A percentile compares a stretch with the other conserved stretches of the same genome.
phyloP scores from a whole-genome alignment of 768 basidiomycete genomes.

The Amylocystis lapponica region DNA sequence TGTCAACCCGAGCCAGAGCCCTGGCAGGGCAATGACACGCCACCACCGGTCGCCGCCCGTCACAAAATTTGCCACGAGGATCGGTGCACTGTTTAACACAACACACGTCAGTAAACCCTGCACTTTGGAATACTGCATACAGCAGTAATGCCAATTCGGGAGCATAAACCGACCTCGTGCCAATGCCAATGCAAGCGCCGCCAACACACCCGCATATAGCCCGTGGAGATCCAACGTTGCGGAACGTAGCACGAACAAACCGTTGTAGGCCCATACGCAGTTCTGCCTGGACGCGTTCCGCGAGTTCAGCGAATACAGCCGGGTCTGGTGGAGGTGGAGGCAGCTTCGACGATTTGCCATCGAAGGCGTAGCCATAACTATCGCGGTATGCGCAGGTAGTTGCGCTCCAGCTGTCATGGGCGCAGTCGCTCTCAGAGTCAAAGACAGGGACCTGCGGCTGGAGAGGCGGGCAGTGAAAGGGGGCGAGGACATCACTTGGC shows the following conservation, averaged over 20 bases:
- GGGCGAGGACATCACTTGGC: constrained; percentile 55
- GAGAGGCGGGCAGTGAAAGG: constrained; percentile 27
- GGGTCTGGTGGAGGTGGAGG: constrained; percentile 57
- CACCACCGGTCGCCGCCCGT: constrained; percentile 46
- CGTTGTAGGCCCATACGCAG: constrained; percentile 59
- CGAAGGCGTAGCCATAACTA: not conserved
- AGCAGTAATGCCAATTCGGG: not conserved
- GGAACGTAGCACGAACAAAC: constrained; percentile 64
- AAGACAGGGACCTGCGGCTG: no score
- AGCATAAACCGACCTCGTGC: constrained; percentile 30
- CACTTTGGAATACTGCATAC: no score
- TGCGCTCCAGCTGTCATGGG: not conserved
- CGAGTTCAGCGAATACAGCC: constrained; percentile 53
- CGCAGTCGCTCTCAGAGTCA: not conserved
- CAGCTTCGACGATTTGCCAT: constrained; percentile 2
- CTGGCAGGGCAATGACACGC: constrained; percentile 56
- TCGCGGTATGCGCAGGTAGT: not conserved
- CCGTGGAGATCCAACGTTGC: constrained; percentile 64
- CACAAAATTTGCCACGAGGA: constrained; percentile 38
- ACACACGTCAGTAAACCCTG: no score
- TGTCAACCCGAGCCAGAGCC: constrained; percentile 64
- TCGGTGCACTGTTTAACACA: constrained; percentile 17
- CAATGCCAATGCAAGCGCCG: constrained; percentile 44
- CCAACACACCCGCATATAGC: constrained; percentile 66
- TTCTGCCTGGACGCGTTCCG: constrained; percentile 49